Evolutionary conservation across 805 yeast genomes (phyloP).

Genomic region (Metschnikowia lochheadii): DNA sequence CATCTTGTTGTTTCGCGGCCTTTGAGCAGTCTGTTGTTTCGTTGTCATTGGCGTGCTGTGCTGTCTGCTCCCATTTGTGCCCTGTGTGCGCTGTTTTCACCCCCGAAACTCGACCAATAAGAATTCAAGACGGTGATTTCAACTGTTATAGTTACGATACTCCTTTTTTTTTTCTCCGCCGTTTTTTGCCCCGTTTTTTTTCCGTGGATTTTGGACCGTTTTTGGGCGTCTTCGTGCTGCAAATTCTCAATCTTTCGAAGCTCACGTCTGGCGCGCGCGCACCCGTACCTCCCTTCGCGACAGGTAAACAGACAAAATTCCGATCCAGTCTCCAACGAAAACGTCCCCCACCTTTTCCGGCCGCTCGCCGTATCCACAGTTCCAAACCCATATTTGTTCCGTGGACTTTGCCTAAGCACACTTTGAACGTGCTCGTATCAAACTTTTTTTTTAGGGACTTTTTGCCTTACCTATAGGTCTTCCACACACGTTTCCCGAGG

Average conservation of each 20-base stretch:
- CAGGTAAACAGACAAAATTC: slow-evolving; percentile 1
- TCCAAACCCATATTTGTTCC: background rate
- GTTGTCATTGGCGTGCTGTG: no score
- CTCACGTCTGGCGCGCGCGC: background rate
- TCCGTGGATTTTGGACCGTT: background rate
- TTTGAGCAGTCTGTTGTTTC: no score
- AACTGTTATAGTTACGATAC: no score
- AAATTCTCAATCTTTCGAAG: background rate
- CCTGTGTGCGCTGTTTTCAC: background rate
- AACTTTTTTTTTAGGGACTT: no score
- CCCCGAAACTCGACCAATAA: no score
- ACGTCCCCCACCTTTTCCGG: background rate
- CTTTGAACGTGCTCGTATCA: background rate
- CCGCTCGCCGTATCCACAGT: background rate
- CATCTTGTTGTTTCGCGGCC: background rate
- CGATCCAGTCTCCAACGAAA: background rate
- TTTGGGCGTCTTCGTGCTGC: background rate
- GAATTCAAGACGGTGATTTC: no score
- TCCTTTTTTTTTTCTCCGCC: background rate
- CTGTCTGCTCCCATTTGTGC: background rate
- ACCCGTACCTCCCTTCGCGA: background rate
- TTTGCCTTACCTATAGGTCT: no score
- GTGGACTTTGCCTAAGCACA: background rate
- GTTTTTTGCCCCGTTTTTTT: background rate
- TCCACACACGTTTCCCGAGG: background rate